Percentiles rank a stretch among this genome's conserved stretches.
Conservation (phyloP, 192 early-diverging fungal species). For the Backusella morwellensis region DNA sequence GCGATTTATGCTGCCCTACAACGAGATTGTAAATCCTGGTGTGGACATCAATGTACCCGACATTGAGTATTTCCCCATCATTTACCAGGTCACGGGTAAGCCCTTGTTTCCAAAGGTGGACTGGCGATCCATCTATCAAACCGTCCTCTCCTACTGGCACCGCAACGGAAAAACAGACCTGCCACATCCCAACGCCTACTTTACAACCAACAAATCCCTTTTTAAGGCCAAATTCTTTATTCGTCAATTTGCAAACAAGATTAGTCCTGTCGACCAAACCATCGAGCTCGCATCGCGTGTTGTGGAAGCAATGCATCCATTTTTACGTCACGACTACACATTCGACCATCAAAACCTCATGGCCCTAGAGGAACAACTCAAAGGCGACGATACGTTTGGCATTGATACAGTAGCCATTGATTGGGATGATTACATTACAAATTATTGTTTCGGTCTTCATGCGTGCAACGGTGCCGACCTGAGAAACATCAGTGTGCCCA, state of each 20-base stretch:
- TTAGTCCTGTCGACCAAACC: slow-evolving; percentile 3
- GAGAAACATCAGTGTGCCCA: slow-evolving; percentile 22
- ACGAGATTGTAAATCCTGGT: slow-evolving; percentile 9
- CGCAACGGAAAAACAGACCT: slow-evolving; percentile 25
- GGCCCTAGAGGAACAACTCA: neutral
- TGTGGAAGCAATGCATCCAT: slow-evolving; percentile 31
- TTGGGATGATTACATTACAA: slow-evolving; percentile 29
- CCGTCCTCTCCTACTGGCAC: slow-evolving; percentile 28
- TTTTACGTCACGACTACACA: slow-evolving; percentile 23
- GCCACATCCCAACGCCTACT: slow-evolving; percentile 29
- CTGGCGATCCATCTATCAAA: slow-evolving; percentile 25
- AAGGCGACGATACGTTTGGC: slow-evolving; percentile 2
- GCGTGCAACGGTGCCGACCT: slow-evolving; percentile 15
- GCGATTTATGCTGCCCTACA: slow-evolving; percentile 34
- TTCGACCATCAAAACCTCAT: slow-evolving; percentile 27
- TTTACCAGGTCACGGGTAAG: slow-evolving; percentile 28
- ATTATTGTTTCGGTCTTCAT: slow-evolving; percentile 32
- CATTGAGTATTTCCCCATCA: slow-evolving; percentile 27
- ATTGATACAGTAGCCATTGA: neutral
- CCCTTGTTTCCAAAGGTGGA: neutral
- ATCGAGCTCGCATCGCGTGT: slow-evolving; percentile 21
- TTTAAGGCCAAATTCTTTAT: slow-evolving; percentile 32
- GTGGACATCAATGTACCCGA: slow-evolving; percentile 10
- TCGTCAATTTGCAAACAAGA: slow-evolving; percentile 17
- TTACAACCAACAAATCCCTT: slow-evolving; percentile 14